Evolutionary conservation across 805 yeast genomes (phyloP).

Genomic region (Lachancea sp.): DNA sequence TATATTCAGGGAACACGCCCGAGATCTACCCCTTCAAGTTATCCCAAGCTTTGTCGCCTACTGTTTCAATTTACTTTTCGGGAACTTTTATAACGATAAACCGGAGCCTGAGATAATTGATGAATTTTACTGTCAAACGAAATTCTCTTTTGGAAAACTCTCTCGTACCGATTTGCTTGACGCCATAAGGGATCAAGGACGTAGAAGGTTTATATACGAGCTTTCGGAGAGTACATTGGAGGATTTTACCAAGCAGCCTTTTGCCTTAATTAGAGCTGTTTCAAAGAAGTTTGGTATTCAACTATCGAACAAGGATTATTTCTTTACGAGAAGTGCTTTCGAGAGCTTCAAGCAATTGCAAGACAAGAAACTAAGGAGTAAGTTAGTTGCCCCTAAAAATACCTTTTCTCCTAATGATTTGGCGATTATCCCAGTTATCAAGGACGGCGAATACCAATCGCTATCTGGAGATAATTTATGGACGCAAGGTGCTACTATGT

Average conservation of each 20-base stretch:
- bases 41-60: slow-evolving; percentile 59
- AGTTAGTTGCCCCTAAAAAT: slow-evolving; percentile 29
- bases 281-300: slow-evolving; percentile 82
- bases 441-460: slow-evolving; percentile 62
- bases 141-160: slow-evolving; percentile 39
- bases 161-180: slow-evolving; percentile 41
- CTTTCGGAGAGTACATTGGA: slow-evolving; percentile 47
- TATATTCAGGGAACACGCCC: slow-evolving; percentile 46
- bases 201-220: slow-evolving; percentile 54
- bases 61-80: slow-evolving; percentile 66
- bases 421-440: slow-evolving; percentile 67
- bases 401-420: slow-evolving; percentile 59
- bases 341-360: slow-evolving; percentile 28
- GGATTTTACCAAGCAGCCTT: slow-evolving; percentile 34
- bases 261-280: slow-evolving; percentile 55
- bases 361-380: slow-evolving; percentile 35
- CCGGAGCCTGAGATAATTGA: slow-evolving; percentile 42
- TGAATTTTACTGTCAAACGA: slow-evolving; percentile 39
- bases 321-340: slow-evolving; percentile 37
- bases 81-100: slow-evolving; percentile 38
- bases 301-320: slow-evolving; percentile 47
- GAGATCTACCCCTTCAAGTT: slow-evolving; percentile 44
- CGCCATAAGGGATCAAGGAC: slow-evolving; percentile 48
- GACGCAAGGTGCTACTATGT: slow-evolving; percentile 51
- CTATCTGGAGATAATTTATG: slow-evolving; percentile 68